Evolutionary conservation across 2,329 filamentous ascomycete genomes (phyloP).

Genomic region (Helicocarpus griseus): DNA sequence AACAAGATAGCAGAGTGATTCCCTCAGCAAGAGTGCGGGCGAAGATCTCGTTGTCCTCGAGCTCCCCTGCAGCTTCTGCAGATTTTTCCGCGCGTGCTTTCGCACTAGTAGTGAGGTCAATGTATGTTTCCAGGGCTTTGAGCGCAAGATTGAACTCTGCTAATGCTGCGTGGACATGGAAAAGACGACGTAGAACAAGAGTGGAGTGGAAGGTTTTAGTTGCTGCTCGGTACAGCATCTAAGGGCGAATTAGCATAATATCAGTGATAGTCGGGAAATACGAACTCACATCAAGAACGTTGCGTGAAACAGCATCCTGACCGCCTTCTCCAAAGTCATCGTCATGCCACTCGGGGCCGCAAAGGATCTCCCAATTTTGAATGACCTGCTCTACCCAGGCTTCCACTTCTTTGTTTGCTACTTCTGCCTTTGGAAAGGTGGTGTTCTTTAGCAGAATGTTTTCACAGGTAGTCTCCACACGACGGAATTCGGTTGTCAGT

Average conservation of each 20-base stretch:
- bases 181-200: constrained; percentile 72
- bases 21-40: constrained; percentile 71
- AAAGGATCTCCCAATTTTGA: constrained; percentile 74
- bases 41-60: constrained; percentile 71
- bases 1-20: constrained; percentile 70
- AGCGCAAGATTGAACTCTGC: constrained; percentile 89
- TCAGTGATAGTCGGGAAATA: neutral
- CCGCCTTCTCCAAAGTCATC: constrained; percentile 73
- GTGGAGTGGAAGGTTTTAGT: constrained; percentile 95
- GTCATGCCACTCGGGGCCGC: constrained; percentile 70
- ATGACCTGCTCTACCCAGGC: constrained; percentile 70
- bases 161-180: constrained; percentile 74
- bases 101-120: constrained; percentile 75
- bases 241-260: constrained; percentile 1
- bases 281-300: constrained; percentile 56
- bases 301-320: constrained; percentile 62
- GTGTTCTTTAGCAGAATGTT: constrained; percentile 66
- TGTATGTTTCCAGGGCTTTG: constrained; percentile 83
- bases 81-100: constrained; percentile 74
- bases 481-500: constrained; percentile 67
- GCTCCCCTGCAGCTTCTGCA: constrained; percentile 50
- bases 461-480: constrained; percentile 72
- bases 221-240: constrained; percentile 80
- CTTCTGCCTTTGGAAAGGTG: constrained; percentile 72
- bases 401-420: constrained; percentile 71